Conservation (phyloP, 2,329 filamentous ascomycete genomes). For the Pestalotiopsis sp. region DNA sequence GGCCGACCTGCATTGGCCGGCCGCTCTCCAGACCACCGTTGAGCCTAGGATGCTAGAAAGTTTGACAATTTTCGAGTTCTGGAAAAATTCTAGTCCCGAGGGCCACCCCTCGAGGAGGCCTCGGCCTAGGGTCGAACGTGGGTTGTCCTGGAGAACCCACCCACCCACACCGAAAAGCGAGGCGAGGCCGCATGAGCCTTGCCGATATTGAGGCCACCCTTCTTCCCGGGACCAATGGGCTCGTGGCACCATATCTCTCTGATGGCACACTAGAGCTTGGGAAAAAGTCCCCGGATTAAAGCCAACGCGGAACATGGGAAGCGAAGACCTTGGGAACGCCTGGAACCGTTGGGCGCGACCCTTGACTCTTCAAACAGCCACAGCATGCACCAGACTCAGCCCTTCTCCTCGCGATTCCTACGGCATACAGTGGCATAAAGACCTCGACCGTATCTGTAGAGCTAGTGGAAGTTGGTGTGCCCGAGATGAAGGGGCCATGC, state of each 20-base stretch:
- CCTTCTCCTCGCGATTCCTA: neutral
- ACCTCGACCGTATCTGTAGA: neutral
- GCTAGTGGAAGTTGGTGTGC: neutral
- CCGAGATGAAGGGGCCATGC: neutral
- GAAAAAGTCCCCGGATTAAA: neutral
- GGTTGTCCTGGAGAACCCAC: neutral
- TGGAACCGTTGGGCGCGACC: neutral
- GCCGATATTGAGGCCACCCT: slow-evolving; percentile 1
- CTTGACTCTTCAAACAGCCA: neutral
- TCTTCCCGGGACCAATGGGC: slow-evolving; percentile 5
- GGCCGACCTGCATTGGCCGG: neutral
- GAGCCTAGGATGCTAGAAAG: neutral
- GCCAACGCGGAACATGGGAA: neutral
- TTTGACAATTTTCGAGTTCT: neutral
- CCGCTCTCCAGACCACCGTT: neutral
- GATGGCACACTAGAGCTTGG: neutral
- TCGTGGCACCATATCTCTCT: neutral
- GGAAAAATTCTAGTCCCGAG: slow-evolving; percentile 4
- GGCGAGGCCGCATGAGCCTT: slow-evolving; percentile 3
- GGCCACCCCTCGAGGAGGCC: neutral
- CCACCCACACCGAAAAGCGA: slow-evolving; percentile 1
- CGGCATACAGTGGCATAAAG: neutral
- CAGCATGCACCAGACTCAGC: neutral
- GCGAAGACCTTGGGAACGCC: neutral
- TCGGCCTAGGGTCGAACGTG: neutral